Conservation (phyloP, 345 rosid genomes). For the Camelina laxa region DNA sequence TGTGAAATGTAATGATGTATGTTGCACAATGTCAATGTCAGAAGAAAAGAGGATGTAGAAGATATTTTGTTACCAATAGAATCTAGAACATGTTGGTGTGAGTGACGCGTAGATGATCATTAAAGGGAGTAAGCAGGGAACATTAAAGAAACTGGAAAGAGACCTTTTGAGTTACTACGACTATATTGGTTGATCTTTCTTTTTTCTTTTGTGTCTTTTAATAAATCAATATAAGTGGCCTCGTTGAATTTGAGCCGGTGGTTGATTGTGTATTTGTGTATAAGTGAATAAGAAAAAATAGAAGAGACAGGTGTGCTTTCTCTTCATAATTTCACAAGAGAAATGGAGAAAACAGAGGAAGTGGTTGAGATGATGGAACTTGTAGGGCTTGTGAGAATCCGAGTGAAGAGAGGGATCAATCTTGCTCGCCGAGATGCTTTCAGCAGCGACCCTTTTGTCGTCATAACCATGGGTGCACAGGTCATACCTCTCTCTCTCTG, state of each 20-base stretch:
- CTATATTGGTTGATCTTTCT: background rate
- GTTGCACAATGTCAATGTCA: background rate
- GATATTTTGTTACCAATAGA: constrained; percentile 15
- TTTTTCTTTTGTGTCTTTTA: background rate
- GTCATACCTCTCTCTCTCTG: constrained; percentile 31
- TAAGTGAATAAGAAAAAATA: constrained; percentile 21
- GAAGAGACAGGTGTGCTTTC: constrained; percentile 13
- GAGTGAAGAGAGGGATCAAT: constrained; percentile 52
- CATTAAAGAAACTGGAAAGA: background rate
- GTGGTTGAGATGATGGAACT: constrained; percentile 45
- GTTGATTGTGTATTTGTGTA: too few species aligned
- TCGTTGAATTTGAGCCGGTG: constrained; percentile 38
- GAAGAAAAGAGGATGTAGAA: background rate
- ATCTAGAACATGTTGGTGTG: constrained; percentile 12
- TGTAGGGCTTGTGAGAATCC: constrained; percentile 51
- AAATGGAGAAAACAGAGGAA: constrained; percentile 15
- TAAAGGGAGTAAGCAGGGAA: background rate
- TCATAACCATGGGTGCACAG: constrained; percentile 56
- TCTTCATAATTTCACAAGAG: constrained; percentile 9
- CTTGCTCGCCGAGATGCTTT: constrained; percentile 50
- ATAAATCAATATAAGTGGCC: constrained; percentile 5
- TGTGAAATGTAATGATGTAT: background rate
- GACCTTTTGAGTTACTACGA: background rate
- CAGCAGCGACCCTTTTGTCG: constrained; percentile 62
- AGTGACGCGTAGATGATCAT: constrained; percentile 25